Base-by-base conservation (phyloP, 140 eudicot species). In the Cichorium intybus region DNA sequence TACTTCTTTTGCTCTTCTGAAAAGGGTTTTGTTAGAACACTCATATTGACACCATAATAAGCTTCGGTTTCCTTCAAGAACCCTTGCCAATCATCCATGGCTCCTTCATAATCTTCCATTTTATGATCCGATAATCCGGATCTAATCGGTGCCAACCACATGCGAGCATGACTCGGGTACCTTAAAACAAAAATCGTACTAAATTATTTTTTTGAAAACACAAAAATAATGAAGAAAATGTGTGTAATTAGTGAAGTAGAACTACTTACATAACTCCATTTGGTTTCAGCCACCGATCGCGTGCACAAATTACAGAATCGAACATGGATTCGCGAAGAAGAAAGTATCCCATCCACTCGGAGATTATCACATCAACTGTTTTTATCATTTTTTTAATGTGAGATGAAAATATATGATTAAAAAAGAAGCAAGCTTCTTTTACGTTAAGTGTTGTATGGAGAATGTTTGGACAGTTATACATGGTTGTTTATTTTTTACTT, bases 311-410 rank as follows among this genome's bases (percentile, higher is more conserved):
- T 20, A 93, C 97, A 20, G 99, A 88, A 79, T 93, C 99, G 41
- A 93, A 84, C 97, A 88, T 93, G 59, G 99, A 93, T 78, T 93
- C 99, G 33, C 99, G 99, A 45, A 88, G 90, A 77, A 93, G 99
- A 81, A 93, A 93, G 70, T 93, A 88, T 33, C 99, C 95, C 99
- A 93, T 93, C 99, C 99, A 93, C 75, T 93, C 99, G 0, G 97
- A 93, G 56, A 93, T 93, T 45, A 93, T 93, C 14, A 93, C 90
- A 84, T 93, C 99, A 79, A 93, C 99, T 93, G 88, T 61, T n/a
- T n/a, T n/a, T n/a, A n/a, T 33, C 72, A 62, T 56, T 12, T 22
- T 37, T 26, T 34, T 37, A 24, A 43, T 24, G 20, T 24, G 35
- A 61, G 10, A 84, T 11, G 46, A 10, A 39, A 52, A 43, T 15